phyloP scores from a whole-genome alignment of 192 early-diverging fungal species.

The Coemansia sp. region DNA sequence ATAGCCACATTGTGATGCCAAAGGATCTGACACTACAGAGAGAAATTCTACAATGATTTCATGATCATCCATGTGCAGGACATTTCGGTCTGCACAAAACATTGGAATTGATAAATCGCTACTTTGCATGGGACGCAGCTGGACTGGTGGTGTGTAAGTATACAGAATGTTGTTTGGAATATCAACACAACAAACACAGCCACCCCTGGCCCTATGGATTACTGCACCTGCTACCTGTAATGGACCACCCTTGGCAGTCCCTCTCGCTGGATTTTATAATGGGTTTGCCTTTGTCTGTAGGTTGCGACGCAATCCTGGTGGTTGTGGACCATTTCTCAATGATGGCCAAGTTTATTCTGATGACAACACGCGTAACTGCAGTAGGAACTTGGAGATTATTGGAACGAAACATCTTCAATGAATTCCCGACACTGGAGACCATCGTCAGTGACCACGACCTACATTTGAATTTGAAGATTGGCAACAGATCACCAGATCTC shows the following conservation, averaged over 20 bases:
- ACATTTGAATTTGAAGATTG: neutral
- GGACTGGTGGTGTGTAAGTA: neutral
- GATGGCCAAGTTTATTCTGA: conserved; percentile 11
- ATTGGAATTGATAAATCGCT: neutral
- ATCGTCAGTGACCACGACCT: neutral
- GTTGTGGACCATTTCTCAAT: conserved; percentile 8
- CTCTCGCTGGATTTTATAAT: conserved; percentile 6
- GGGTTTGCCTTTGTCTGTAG: neutral
- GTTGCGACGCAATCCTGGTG: conserved; percentile 1
- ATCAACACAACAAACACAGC: neutral
- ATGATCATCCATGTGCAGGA: neutral
- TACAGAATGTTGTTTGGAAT: neutral
- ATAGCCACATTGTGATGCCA: conserved; percentile 4
- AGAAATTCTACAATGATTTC: neutral
- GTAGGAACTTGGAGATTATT: neutral
- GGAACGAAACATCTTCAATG: neutral
- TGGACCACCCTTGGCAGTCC: neutral
- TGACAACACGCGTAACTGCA: neutral
- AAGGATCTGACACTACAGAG: neutral
- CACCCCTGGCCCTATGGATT: conserved; percentile 9
- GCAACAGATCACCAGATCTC: neutral
- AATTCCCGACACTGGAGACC: neutral
- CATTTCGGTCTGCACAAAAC: neutral
- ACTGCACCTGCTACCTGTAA: neutral
- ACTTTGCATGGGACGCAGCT: neutral